These are phyloP conservation scores for Kuraishia piskuri DNA, from an alignment of 805 yeast genomes.

Conservation along the genomic window DNA sequence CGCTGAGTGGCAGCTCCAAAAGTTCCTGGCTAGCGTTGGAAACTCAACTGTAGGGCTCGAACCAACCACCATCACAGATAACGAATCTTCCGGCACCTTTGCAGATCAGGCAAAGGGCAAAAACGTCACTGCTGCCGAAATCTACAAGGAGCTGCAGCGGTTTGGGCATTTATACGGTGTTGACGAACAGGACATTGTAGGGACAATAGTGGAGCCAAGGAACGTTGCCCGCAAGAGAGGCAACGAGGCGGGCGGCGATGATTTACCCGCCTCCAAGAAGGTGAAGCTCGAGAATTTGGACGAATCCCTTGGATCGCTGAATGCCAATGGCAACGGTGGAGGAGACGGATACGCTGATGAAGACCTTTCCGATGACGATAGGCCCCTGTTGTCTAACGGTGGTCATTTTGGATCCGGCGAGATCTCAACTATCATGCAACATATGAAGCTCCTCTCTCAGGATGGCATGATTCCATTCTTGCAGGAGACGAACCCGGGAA, in stretches of 20 bases:
- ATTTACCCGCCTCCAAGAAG: conserved; percentile 9
- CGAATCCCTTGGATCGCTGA: conserved; percentile 10
- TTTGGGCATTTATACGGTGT: conserved; percentile 26
- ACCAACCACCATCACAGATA: conserved; percentile 10
- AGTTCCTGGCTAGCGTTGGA: conserved; percentile 19
- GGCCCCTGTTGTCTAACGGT: neutral
- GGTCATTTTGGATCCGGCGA: neutral
- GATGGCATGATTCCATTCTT: conserved; percentile 50
- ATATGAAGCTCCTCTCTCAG: conserved; percentile 56
- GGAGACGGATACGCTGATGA: conserved; percentile 10
- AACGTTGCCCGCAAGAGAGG: conserved; percentile 13
- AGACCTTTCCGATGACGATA: conserved; percentile 3
- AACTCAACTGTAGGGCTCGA: conserved; percentile 22
- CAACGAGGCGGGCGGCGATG: conserved; percentile 5
- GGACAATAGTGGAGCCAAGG: conserved; percentile 26
- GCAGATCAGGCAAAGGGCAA: conserved; percentile 26
- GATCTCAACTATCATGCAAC: conserved; percentile 28
- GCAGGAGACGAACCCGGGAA: conserved; percentile 44
- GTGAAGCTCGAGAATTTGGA: conserved; percentile 20
- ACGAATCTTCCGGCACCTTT: conserved; percentile 11
- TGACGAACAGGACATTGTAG: conserved; percentile 24
- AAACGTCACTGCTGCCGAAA: conserved; percentile 34
- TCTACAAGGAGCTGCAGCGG: conserved; percentile 19
- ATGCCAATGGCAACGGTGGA: conserved; percentile 1
- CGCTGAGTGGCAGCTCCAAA: conserved; percentile 16